Conservation (phyloP, 2,329 filamentous ascomycete species). For the Phialophora expanda region DNA sequence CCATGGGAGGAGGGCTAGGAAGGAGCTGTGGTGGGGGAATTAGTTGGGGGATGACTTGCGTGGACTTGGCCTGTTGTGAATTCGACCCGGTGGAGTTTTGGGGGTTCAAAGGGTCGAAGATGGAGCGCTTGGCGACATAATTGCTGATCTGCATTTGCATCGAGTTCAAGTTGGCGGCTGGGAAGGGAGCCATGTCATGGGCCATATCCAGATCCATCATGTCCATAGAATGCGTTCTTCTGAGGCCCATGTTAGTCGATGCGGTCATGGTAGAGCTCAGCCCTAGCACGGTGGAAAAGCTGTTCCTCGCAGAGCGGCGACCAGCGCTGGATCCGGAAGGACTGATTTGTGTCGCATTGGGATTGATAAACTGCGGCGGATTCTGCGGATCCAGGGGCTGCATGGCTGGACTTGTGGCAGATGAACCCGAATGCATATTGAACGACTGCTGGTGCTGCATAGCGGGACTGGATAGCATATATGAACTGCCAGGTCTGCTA, state of each 20-base stretch:
- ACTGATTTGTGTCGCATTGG: constrained; percentile 39
- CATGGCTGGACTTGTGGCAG: constrained; percentile 20
- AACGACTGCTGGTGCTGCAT: constrained; percentile 30
- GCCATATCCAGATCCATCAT: constrained; percentile 33
- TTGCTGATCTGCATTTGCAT: constrained; percentile 26
- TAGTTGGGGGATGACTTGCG: constrained; percentile 2
- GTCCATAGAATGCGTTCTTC: constrained; percentile 32
- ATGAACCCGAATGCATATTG: constrained; percentile 23
- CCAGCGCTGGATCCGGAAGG: constrained; percentile 35
- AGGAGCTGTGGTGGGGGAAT: not conserved
- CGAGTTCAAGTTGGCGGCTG: constrained; percentile 20
- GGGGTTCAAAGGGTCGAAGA: constrained; percentile 32
- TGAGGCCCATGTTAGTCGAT: constrained; percentile 27
- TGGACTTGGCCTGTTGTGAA: constrained; percentile 8
- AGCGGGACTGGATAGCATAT: constrained; percentile 37
- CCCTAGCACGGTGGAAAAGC: constrained; percentile 31
- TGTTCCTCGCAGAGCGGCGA: constrained; percentile 34
- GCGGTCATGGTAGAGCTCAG: constrained; percentile 17
- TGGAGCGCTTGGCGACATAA: constrained; percentile 32
- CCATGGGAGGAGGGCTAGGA: constrained; percentile 31
- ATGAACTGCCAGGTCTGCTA: constrained; percentile 38
- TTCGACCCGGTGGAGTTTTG: constrained; percentile 7
- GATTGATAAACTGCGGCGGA: constrained; percentile 40
- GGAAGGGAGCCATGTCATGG: constrained; percentile 34
- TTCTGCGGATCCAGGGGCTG: constrained; percentile 35